Evolutionary conservation across 2,329 filamentous ascomycete genomes (phyloP), one percentile per base, ranked within the genome.

Genomic region (Aspergillus novoparasiticus): DNA sequence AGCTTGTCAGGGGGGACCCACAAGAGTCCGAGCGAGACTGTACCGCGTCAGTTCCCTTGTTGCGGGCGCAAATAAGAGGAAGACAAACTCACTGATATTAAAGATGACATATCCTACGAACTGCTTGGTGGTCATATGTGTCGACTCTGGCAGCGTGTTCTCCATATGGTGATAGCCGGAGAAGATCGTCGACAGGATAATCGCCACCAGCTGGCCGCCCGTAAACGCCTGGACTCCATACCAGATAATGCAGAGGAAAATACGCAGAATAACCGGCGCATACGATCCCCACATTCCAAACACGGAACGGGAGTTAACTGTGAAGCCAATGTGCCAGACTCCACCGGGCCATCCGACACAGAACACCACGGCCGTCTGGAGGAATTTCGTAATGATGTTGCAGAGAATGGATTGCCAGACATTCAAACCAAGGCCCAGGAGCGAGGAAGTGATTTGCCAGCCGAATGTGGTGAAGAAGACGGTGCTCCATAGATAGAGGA

Each of bases 251-350:
- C 45, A 23, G 36, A 63, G 53, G 39, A 63, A 63, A 21, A 30
- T 54, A 8, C 61, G 61, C 8, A 63, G 53, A 39, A 63, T 61
- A 14, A 63, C 61, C 3, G 61, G 61, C 34, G 61, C 54, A 19
- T 63, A 63, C 1, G 61, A 63, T 16, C 61, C 62, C 58, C 62
- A 21, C 62, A 64, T 61, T 10, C 62, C 62, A 59, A 59, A 64
- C 2, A 56, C 53, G 9, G 39, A 64, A 0, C 58, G 53, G 28
- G 53, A 61, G 2, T 54, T 58, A 11, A 64, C 58, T 2, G 62
- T 61, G 54, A 64, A 64, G 5, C 62, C 58, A n/a, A 64, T 61
- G 39, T 64, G 62, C 9, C 60, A 59, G n/a, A 64, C 46, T 26
- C 57, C 62, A 16, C 62, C 62, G 30, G 57, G 56, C 62, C 62